phyloP scores from a whole-genome alignment of 2,329 filamentous ascomycete genomes.

The Didymella sp. region DNA sequence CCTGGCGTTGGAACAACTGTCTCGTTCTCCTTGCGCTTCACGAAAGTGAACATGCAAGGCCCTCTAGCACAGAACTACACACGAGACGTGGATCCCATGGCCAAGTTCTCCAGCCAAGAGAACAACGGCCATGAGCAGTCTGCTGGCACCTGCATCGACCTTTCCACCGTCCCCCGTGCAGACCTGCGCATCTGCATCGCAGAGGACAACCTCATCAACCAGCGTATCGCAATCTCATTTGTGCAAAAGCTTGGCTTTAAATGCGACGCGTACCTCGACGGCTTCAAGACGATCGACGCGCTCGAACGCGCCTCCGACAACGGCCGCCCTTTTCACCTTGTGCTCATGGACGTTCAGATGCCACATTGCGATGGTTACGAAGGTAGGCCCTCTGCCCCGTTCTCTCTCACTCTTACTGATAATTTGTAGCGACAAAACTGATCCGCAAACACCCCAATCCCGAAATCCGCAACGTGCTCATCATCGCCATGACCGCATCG shows the following conservation, averaged over 20 bases:
- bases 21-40: slow-evolving; percentile 84
- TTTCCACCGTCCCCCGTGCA: slow-evolving; percentile 76
- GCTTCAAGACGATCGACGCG: slow-evolving; percentile 84
- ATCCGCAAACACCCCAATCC: slow-evolving; percentile 79
- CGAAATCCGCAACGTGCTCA: slow-evolving; percentile 79
- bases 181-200: slow-evolving; percentile 89
- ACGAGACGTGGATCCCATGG: slow-evolving; percentile 61
- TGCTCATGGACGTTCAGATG: slow-evolving; percentile 98
- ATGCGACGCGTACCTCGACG: slow-evolving; percentile 90
- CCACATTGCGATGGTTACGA: slow-evolving; percentile 91
- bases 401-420: slow-evolving; percentile 18
- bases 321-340: slow-evolving; percentile 81
- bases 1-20: slow-evolving; percentile 73
- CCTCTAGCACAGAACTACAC: slow-evolving; percentile 53
- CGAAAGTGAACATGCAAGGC: slow-evolving; percentile 74
- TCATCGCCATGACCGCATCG: slow-evolving; percentile 96
- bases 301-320: slow-evolving; percentile 75
- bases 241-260: slow-evolving; percentile 84
- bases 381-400: slow-evolving; percentile 28
- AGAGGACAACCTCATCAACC: slow-evolving; percentile 94
- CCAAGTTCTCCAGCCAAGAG: slow-evolving; percentile 61
- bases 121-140: slow-evolving; percentile 54
- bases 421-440: slow-evolving; percentile 71
- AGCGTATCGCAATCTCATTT: slow-evolving; percentile 91
- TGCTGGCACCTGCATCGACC: slow-evolving; percentile 47